phyloP scores from a whole-genome alignment of 768 basidiomycete genomes.

The Boletus reticulatus region DNA sequence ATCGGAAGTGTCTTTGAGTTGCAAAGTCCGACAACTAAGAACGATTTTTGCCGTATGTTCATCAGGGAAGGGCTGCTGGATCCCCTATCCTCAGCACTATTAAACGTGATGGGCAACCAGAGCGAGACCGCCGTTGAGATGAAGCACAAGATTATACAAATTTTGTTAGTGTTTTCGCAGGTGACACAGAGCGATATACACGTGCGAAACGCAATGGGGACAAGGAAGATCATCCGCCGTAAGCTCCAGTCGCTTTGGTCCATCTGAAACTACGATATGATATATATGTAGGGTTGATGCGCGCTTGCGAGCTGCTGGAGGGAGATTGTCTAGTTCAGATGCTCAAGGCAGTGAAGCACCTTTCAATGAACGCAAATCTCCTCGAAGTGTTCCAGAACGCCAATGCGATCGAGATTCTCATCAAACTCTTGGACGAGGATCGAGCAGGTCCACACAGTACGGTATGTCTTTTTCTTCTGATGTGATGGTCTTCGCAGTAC shows the following conservation, averaged over 20 bases:
- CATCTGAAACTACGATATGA: conserved; percentile 1
- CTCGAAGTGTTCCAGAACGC: conserved; percentile 95
- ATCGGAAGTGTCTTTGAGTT: conserved; percentile 95
- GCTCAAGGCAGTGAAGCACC: conserved; percentile 93
- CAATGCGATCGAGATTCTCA: conserved; percentile 90
- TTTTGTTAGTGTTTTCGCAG: conserved; percentile 89
- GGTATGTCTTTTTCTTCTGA: conserved; percentile 42
- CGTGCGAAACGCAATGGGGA: conserved; percentile 89
- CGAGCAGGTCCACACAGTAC: conserved; percentile 76
- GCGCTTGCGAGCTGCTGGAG: conserved; percentile 84
- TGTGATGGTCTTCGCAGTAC: neutral
- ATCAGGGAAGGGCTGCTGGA: conserved; percentile 93
- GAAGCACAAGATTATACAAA: conserved; percentile 87
- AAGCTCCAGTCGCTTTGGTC: conserved; percentile 33
- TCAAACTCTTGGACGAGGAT: conserved; percentile 79
- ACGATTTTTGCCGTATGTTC: conserved; percentile 98
- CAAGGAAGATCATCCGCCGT: conserved; percentile 87
- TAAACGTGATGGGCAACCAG: conserved; percentile 81
- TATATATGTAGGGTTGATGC: conserved; percentile 64
- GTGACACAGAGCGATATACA: conserved; percentile 95
- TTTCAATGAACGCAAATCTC: conserved; percentile 89
- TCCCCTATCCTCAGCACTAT: conserved; percentile 84
- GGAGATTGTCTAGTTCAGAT: conserved; percentile 86
- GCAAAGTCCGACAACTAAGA: conserved; percentile 94
- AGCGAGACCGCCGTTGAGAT: conserved; percentile 66